Percentiles rank a stretch among this genome's conserved stretches.
These are phyloP conservation scores for Cyclotella cryptica DNA, from an alignment of 108 stramenopile species.

Conservation along the genomic window DNA sequence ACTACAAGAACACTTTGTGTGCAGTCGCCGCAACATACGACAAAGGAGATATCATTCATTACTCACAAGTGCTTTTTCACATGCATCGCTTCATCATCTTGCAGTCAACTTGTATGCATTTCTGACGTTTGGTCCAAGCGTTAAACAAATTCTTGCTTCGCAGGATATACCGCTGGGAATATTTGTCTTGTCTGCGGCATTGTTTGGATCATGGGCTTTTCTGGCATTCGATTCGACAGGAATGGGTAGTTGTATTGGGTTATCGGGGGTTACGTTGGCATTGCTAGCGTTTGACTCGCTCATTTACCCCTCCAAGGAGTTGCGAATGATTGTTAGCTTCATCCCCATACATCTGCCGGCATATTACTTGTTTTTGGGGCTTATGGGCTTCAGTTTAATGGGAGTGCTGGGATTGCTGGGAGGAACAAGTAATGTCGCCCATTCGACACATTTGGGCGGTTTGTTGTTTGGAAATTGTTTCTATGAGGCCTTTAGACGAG, in stretches of 20 bases:
- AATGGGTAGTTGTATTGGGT: constrained; percentile 64
- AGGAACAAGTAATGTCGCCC: constrained; percentile 56
- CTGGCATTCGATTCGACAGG: constrained; percentile 26
- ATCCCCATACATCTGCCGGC: constrained; percentile 69
- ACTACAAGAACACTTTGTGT: constrained; percentile 62
- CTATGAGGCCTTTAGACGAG: constrained; percentile 63
- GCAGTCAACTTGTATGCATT: constrained; percentile 65
- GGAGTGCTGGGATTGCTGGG: constrained; percentile 51
- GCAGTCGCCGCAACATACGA: constrained; percentile 54
- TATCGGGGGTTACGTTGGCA: constrained; percentile 72
- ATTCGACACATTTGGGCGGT: constrained; percentile 82
- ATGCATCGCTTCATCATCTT: constrained; percentile 65
- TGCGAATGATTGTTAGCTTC: constrained; percentile 58
- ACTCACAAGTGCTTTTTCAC: constrained; percentile 68
- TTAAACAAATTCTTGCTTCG: constrained; percentile 20
- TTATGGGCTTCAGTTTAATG: constrained; percentile 53
- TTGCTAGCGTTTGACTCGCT: constrained; percentile 69
- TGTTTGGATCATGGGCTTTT: constrained; percentile 51
- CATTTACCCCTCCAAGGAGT: constrained; percentile 53
- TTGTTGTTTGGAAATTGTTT: constrained; percentile 71
- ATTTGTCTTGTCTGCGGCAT: constrained; percentile 58
- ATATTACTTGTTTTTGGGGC: constrained; percentile 47
- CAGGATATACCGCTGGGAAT: constrained; percentile 56
- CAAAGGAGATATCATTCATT: constrained; percentile 50
- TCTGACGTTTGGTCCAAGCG: constrained; percentile 61